These are phyloP conservation scores for Wickerhamomyces pijperi DNA, from an alignment of 805 yeast species.

Conservation along the genomic window DNA sequence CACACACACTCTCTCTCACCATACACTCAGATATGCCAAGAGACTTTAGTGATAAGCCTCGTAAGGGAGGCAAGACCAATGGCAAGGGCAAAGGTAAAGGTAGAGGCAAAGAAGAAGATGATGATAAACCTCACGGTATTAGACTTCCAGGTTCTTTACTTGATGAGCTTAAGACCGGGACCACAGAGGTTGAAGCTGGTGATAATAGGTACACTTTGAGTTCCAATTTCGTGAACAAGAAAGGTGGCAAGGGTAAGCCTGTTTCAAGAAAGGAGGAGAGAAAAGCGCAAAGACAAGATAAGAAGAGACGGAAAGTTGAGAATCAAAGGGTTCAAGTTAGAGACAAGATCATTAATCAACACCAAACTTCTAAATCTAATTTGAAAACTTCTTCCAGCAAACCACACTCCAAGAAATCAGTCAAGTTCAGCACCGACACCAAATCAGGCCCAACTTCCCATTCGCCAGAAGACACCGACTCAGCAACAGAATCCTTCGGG, in stretches of 20 bases:
- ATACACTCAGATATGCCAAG: too few relatives aligned
- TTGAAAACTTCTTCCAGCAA: conserved; percentile 3
- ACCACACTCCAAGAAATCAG: conserved; percentile 5
- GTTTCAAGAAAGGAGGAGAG: conserved; percentile 31
- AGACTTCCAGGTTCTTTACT: conserved; percentile 43
- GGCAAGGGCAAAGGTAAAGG: not conserved
- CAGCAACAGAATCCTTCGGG: conserved; percentile 17
- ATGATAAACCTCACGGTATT: conserved; percentile 29
- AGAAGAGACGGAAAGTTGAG: conserved; percentile 20
- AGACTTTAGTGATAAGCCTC: too few relatives aligned
- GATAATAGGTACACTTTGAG: conserved; percentile 24
- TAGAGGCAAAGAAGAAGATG: conserved; percentile 5
- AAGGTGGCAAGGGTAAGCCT: conserved; percentile 9
- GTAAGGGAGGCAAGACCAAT: not conserved
- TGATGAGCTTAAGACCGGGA: conserved; percentile 34
- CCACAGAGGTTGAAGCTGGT: conserved; percentile 21
- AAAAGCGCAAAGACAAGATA: conserved; percentile 26
- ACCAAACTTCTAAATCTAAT: conserved; percentile 18
- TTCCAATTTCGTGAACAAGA: conserved; percentile 22
- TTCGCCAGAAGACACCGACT: conserved; percentile 4
- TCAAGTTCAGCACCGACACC: not conserved
- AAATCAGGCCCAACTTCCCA: not conserved
- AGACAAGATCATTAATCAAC: not conserved
- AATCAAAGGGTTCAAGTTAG: conserved; percentile 2
- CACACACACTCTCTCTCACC: too few relatives aligned